These are phyloP conservation scores for Candida easanensis DNA, from an alignment of 805 yeast genomes.

Conservation along the genomic window DNA sequence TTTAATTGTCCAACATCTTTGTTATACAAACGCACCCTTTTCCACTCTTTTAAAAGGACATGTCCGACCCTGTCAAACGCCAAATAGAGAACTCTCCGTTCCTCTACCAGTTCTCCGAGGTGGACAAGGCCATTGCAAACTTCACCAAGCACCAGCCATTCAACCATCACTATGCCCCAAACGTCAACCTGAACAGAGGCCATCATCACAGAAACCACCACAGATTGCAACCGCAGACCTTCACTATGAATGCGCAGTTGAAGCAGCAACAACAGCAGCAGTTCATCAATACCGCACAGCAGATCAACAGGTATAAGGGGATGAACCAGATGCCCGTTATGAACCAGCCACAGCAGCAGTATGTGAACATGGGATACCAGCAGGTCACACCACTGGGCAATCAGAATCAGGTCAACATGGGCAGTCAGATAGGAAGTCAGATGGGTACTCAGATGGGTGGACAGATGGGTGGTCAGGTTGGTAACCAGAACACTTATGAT, in stretches of 20 bases:
- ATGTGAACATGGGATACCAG: not conserved
- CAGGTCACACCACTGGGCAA: constrained; percentile 10
- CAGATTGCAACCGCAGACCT: constrained; percentile 15
- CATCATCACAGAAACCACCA: not conserved
- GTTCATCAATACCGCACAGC: constrained; percentile 18
- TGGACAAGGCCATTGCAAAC: constrained; percentile 29
- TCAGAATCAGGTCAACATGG: constrained; percentile 13
- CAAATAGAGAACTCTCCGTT: constrained; percentile 21
- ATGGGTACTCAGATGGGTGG: no score
- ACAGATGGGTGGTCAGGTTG: no score
- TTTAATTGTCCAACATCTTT: not conserved
- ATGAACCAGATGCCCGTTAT: constrained; percentile 1
- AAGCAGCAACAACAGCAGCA: constrained; percentile 27
- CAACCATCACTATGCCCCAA: constrained; percentile 31
- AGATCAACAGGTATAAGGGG: constrained; percentile 19
- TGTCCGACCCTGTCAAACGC: not conserved
- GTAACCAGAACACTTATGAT: no score
- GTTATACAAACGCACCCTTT: not conserved
- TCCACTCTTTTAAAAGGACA: not conserved
- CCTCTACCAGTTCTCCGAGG: constrained; percentile 26
- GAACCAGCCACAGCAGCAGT: constrained; percentile 1
- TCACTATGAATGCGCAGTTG: constrained; percentile 23
- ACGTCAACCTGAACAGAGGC: constrained; percentile 20
- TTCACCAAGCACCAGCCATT: constrained; percentile 30
- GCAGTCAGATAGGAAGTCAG: no score